phyloP scores from a whole-genome alignment of 176 grass and related monocot species.

The Phoenix roebelenii region DNA sequence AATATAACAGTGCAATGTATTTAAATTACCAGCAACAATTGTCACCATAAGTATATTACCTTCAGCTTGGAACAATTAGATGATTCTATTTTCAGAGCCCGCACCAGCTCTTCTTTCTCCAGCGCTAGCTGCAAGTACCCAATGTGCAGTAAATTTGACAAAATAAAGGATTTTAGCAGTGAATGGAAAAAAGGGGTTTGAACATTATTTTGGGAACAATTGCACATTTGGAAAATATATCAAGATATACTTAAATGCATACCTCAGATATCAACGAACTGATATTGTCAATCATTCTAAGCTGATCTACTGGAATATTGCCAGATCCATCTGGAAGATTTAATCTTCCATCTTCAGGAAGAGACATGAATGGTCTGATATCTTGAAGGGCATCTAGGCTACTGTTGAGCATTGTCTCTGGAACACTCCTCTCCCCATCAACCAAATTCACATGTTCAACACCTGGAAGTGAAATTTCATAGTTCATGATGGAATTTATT shows the following conservation, averaged over 20 bases:
- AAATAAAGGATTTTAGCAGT: no score
- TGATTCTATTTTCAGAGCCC: constrained; percentile 81
- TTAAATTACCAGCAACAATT: no score
- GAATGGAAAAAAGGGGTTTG: no score
- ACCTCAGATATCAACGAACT: constrained; percentile 77
- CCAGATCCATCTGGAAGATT: constrained; percentile 24
- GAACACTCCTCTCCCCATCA: constrained; percentile 34
- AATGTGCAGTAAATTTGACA: background rate
- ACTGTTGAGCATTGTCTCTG: constrained; percentile 29
- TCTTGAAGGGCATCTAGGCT: constrained; percentile 27
- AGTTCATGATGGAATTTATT: no score
- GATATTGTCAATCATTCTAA: constrained; percentile 81
- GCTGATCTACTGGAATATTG: constrained; percentile 55
- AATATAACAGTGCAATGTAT: no score
- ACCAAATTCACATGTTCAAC: constrained; percentile 32
- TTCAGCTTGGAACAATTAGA: constrained; percentile 98
- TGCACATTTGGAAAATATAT: no score
- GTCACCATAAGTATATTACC: background rate
- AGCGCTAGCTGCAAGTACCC: constrained; percentile 65
- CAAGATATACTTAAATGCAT: no score
- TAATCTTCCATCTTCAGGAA: no score
- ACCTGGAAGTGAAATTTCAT: constrained; percentile 10
- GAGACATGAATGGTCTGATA: constrained; percentile 36
- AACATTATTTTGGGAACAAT: no score
- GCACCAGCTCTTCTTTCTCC: constrained; percentile 87